A percentile compares a stretch with the other conserved stretches of the same genome.
These are phyloP conservation scores for Setaria italica DNA, from an alignment of 202 grass and related monocot genomes.

Conservation along the genomic window DNA sequence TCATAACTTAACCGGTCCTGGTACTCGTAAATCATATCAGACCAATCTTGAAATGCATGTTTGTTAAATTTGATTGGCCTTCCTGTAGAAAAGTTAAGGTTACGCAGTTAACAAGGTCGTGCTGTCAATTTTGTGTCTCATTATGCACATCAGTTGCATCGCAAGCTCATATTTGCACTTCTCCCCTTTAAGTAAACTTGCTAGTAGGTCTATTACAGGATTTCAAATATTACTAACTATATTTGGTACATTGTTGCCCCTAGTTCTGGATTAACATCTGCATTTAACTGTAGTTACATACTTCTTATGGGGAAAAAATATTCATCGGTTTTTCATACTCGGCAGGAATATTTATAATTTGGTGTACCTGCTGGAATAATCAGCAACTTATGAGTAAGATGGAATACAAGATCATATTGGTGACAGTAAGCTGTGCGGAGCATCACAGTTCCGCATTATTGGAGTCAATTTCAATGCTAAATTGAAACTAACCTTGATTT, in stretches of 20 bases:
- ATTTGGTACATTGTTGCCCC: conserved; percentile 4
- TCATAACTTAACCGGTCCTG: too few species aligned
- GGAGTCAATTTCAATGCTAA: conserved; percentile 28
- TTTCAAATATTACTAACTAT: background rate
- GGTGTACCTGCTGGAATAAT: conserved; percentile 57
- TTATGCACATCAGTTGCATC: too few species aligned
- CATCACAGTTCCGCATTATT: conserved; percentile 24
- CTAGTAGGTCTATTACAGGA: too few species aligned
- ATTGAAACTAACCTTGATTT: background rate
- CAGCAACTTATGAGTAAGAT: conserved; percentile 52
- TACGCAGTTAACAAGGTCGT: too few species aligned
- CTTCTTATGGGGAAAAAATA: conserved; percentile 26
- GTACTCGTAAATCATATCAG: too few species aligned
- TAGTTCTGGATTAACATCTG: conserved; percentile 9
- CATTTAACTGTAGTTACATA: conserved; percentile 20
- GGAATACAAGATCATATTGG: conserved; percentile 50
- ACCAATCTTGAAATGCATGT: too few species aligned
- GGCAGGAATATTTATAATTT: conserved; percentile 53
- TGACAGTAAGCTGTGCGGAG: conserved; percentile 41
- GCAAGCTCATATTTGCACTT: too few species aligned
- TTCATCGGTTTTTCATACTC: conserved; percentile 46
- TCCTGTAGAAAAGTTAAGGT: too few species aligned
- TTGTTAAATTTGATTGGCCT: too few species aligned
- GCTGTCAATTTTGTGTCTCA: too few species aligned
- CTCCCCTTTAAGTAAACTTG: too few species aligned